A percentile compares a stretch with the other conserved stretches of the same genome.
These are phyloP conservation scores for Aspergillus sparsus DNA, from an alignment of 495 filamentous ascomycete species.

Conservation along the genomic window DNA sequence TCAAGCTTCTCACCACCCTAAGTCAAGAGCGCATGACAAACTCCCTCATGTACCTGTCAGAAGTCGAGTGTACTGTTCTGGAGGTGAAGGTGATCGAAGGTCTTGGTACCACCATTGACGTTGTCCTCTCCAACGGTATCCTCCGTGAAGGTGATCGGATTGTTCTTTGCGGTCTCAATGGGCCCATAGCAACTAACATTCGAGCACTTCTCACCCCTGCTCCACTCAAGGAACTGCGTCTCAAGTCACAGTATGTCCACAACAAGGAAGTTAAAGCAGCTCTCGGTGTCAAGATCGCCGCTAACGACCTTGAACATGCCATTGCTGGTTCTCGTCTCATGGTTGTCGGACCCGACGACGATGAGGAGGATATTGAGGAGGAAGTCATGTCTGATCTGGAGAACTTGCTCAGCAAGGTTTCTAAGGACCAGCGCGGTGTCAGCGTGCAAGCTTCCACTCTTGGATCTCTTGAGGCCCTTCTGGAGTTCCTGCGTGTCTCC, in stretches of 20 bases:
- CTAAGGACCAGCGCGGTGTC: slow-evolving; percentile 89
- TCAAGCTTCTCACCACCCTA: slow-evolving; percentile 88
- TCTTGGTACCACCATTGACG: slow-evolving; percentile 98
- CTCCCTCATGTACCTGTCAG: slow-evolving; percentile 95
- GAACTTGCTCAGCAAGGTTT: slow-evolving; percentile 84
- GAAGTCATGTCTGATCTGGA: slow-evolving; percentile 96
- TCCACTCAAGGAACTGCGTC: slow-evolving; percentile 87
- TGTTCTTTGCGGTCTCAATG: slow-evolving; percentile 92
- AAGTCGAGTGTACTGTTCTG: slow-evolving; percentile 95
- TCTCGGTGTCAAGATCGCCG: slow-evolving; percentile 97
- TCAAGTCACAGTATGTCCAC: slow-evolving; percentile 94
- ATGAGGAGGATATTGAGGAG: slow-evolving; percentile 94
- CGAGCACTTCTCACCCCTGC: slow-evolving; percentile 95
- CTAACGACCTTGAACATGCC: slow-evolving; percentile 92
- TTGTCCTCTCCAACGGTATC: slow-evolving; percentile 94
- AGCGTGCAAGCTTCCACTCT: slow-evolving; percentile 97
- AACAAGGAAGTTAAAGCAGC: slow-evolving; percentile 99
- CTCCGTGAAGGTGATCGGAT: slow-evolving; percentile 93
- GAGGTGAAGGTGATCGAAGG: slow-evolving; percentile 99
- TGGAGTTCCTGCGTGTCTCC: slow-evolving; percentile 90
- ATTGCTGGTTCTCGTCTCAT: slow-evolving; percentile 95
- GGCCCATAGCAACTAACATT: slow-evolving; percentile 91
- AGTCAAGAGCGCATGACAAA: slow-evolving; percentile 98
- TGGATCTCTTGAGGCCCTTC: slow-evolving; percentile 91
- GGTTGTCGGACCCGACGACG: slow-evolving; percentile 90